A percentile compares a stretch with the other conserved stretches of the same genome.
Conservation (phyloP, 345 rosid genomes). For the Mallotus nudiflorus region DNA sequence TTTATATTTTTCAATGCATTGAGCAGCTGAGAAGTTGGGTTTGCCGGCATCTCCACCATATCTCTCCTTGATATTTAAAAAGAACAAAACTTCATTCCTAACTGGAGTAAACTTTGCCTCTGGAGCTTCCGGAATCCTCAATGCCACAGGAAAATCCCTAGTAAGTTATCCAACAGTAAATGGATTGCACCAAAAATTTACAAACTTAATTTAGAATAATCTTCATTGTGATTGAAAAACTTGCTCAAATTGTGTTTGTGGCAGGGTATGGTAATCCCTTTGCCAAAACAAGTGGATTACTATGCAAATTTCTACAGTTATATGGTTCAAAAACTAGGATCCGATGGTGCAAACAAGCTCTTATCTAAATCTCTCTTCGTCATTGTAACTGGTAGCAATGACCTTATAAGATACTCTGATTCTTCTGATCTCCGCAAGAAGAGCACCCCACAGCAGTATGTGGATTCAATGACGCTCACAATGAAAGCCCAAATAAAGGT, state of each 20-base stretch:
- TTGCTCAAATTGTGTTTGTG: background rate
- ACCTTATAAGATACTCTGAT: conserved; percentile 52
- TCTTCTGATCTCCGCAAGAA: conserved; percentile 35
- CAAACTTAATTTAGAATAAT: background rate
- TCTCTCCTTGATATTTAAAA: conserved; percentile 33
- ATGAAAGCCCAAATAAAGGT: conserved; percentile 68
- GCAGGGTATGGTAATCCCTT: conserved; percentile 28
- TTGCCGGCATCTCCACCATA: conserved; percentile 61
- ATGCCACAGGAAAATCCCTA: conserved; percentile 18
- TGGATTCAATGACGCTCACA: conserved; percentile 42
- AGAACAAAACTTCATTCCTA: conserved; percentile 23
- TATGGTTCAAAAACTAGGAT: conserved; percentile 33
- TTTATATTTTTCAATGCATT: background rate
- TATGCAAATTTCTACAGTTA: background rate
- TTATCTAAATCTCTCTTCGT: conserved; percentile 51
- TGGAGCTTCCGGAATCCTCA: conserved; percentile 38
- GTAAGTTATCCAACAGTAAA: conserved; percentile 14
- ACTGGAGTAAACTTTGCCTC: conserved; percentile 69
- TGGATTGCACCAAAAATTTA: background rate
- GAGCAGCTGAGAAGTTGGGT: conserved; percentile 61
- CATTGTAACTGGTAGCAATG: conserved; percentile 64
- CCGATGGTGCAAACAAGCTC: conserved; percentile 34
- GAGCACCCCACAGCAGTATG: conserved; percentile 41
- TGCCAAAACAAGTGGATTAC: conserved; percentile 19
- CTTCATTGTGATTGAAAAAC: background rate